phyloP scores from a whole-genome alignment of 192 early-diverging fungal genomes.

The Backusella psychrophila region DNA sequence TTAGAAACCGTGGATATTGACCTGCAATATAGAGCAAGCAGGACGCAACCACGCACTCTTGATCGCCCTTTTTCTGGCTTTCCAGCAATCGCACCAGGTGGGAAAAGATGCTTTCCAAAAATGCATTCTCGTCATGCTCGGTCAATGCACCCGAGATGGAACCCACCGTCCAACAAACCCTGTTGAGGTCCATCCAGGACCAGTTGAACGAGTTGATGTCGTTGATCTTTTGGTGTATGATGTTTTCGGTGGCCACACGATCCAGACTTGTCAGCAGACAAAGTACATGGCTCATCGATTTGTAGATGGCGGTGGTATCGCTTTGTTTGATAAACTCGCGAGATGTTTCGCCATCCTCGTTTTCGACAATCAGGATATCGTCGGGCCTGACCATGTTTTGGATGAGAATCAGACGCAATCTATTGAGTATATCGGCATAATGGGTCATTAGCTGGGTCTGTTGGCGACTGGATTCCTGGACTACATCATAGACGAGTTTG shows the following conservation, averaged over 20 bases:
- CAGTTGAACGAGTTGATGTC: neutral
- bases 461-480: neutral
- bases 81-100: neutral
- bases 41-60: slow-evolving; percentile 17
- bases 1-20: slow-evolving; percentile 24
- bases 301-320: slow-evolving; percentile 14
- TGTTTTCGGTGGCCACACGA: neutral
- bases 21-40: slow-evolving; percentile 25
- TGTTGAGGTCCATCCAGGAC: slow-evolving; percentile 9
- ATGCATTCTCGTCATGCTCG: neutral
- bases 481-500: slow-evolving; percentile 4
- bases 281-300: neutral
- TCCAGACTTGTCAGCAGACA: slow-evolving; percentile 1
- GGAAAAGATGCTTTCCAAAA: neutral
- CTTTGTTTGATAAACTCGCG: slow-evolving; percentile 17
- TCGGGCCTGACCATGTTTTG: slow-evolving; percentile 18
- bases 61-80: neutral
- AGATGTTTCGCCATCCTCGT: slow-evolving; percentile 16
- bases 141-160: slow-evolving; percentile 9
- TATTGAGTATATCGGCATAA: slow-evolving; percentile 1
- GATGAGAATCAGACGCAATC: neutral
- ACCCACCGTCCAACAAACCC: slow-evolving; percentile 8
- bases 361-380: slow-evolving; percentile 11
- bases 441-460: neutral
- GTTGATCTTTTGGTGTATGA: slow-evolving; percentile 3